Conservation (phyloP, 371 early-diverging fungal genomes). For the Nematocida minor region DNA sequence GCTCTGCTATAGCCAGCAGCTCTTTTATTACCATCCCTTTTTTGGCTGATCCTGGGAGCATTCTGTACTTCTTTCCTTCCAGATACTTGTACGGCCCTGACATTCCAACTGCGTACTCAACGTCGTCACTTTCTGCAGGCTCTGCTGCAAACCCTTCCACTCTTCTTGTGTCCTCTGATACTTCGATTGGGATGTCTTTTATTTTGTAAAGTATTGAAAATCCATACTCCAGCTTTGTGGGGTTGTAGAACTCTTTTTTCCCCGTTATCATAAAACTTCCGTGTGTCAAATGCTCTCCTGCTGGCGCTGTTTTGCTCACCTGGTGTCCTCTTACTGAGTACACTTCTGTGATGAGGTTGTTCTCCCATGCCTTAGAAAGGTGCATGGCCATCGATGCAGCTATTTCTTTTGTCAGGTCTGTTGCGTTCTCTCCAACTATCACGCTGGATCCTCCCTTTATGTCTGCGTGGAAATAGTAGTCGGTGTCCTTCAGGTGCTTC, state of each 20-base stretch:
- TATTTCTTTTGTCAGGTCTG: conserved; percentile 77
- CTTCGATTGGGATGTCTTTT: conserved; percentile 53
- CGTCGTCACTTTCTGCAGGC: conserved; percentile 72
- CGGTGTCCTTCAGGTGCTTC: conserved; percentile 68
- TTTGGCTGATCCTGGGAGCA: conserved; percentile 85
- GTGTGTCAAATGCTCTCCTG: conserved; percentile 85
- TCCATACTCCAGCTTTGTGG: conserved; percentile 86
- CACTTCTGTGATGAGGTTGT: conserved; percentile 82
- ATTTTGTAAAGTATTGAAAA: conserved; percentile 79
- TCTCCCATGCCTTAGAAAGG: conserved; percentile 90
- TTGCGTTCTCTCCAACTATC: conserved; percentile 65
- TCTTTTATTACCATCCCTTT: conserved; percentile 74
- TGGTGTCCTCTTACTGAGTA: conserved; percentile 88
- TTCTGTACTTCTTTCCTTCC: conserved; percentile 81
- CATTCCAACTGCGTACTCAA: conserved; percentile 81
- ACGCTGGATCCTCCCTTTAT: conserved; percentile 86
- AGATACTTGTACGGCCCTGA: conserved; percentile 84
- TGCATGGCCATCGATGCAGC: conserved; percentile 88
- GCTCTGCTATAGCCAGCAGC: conserved; percentile 44
- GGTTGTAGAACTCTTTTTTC: conserved; percentile 79
- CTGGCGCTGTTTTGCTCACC: conserved; percentile 83
- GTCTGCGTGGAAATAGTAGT: conserved; percentile 90
- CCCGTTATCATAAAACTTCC: conserved; percentile 94
- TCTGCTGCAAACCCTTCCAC: conserved; percentile 62
- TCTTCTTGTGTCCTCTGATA: conserved; percentile 27